A percentile compares a stretch with the other conserved stretches of the same genome.
Evolutionary conservation across 1,139 yeast species (phyloP).

Genomic region (Taiozyma sp.): DNA sequence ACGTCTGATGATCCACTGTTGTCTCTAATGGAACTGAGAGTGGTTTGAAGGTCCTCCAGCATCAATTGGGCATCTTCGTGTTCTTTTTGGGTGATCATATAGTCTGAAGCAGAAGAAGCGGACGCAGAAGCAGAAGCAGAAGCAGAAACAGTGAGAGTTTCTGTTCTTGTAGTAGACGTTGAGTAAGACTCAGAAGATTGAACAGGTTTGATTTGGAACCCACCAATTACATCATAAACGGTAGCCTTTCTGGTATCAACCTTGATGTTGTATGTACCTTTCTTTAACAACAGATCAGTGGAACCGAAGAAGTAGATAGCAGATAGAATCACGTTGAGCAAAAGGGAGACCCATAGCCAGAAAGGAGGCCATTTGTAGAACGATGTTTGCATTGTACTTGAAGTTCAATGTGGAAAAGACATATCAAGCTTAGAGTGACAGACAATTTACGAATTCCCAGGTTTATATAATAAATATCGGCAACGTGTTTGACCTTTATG

Average conservation of each 20-base stretch:
- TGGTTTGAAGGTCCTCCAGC: not conserved
- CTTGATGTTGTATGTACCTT: slow-evolving; percentile 5
- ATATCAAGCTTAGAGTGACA: no score
- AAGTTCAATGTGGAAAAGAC: not conserved
- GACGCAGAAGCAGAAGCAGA: not conserved
- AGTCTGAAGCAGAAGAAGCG: not conserved
- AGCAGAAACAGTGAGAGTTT: not conserved
- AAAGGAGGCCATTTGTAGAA: not conserved
- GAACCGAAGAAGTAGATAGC: slow-evolving; percentile 4
- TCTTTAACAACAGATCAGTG: not conserved
- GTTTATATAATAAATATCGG: no score
- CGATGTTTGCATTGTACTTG: not conserved
- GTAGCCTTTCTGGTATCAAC: slow-evolving; percentile 7
- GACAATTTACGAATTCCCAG: no score
- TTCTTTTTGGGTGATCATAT: not conserved
- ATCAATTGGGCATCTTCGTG: not conserved
- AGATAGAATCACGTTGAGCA: not conserved
- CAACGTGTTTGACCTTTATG: no score
- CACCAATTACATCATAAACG: slow-evolving; percentile 4
- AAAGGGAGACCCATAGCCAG: not conserved
- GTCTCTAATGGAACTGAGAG: not conserved
- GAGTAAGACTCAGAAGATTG: not conserved
- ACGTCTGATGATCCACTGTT: not conserved
- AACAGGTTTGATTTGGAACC: not conserved
- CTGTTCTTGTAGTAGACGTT: not conserved